Evolutionary conservation across 352 stramenopile genomes (phyloP), one percentile per base, ranked within the genome.

Genomic region (Phytophthora megakarya): DNA sequence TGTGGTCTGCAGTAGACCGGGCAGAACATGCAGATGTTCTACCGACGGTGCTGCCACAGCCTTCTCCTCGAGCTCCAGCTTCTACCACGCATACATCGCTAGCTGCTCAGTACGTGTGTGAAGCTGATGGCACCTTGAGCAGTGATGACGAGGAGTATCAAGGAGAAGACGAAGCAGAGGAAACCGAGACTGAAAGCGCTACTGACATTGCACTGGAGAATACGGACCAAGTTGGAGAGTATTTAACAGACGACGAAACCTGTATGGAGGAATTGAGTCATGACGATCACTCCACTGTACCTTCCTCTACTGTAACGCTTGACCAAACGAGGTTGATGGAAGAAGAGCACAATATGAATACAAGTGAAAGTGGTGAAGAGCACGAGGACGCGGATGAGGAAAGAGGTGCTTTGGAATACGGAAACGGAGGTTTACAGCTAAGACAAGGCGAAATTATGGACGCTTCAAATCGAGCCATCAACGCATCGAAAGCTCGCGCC

Each of bases 381-480:
- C 72, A 26, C 21, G 56, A 65, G 8, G 43, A 16, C 11, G 47
- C n/a, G 26, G 35, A 22, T 11, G 42, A 61, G 11, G 37, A 46
- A 32, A 62, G 38, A 40, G 44, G 53, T 13, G 37, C n/a, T 25
- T 38, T 48, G 13, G 42, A 48, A 1, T 7, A 54, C 11, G 56
- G 53, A 42, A 43, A 5, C 18, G 33, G 12, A 43, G 40, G 6
- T 8, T 45, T 74, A 13, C 38, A 65, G 5, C 39, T 58, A 33
- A 65, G 72, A 37, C 64, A 69, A 69, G 69, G 56, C 22, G 66
- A 75, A 19, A 57, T 74, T 22, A 54, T 68, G 42, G 55, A 78
- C 32, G 51, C 75, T n/a, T 89, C 78, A 2, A 90, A 83, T 46
- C 72, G 66, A 33, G 75, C 78, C 13, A 76, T 89, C 16, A 93